phyloP scores from a whole-genome alignment of 1,139 yeast genomes.

The Sugiyamaella grinbergsii region DNA sequence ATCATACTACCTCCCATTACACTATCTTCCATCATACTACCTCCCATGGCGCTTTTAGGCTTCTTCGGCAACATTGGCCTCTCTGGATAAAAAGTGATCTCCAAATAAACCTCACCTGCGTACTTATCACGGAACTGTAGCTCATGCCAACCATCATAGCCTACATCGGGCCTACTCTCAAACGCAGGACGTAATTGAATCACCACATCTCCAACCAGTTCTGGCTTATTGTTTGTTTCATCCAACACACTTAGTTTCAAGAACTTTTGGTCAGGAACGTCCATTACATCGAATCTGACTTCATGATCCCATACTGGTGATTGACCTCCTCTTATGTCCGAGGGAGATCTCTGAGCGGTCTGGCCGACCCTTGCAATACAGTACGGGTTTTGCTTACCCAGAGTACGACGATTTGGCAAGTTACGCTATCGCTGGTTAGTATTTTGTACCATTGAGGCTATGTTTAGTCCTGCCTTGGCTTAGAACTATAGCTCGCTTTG shows the following conservation, averaged over 20 bases:
- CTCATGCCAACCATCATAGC: constrained; percentile 85
- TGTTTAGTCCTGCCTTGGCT: not conserved
- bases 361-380: constrained; percentile 81
- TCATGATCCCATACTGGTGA: constrained; percentile 87
- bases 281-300: constrained; percentile 64
- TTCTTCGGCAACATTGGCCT: constrained; percentile 34
- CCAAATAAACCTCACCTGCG: constrained; percentile 88
- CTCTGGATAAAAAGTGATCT: constrained; percentile 84
- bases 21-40: not conserved
- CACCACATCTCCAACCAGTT: constrained; percentile 79
- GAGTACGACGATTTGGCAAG: constrained; percentile 75
- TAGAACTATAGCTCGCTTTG: constrained; percentile 1
- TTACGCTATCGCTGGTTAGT: constrained; percentile 45
- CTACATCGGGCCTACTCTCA: constrained; percentile 60
- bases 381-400: constrained; percentile 90
- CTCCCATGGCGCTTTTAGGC: not conserved
- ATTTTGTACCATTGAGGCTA: not conserved
- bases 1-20: constrained; percentile 1
- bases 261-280: constrained; percentile 47
- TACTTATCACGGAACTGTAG: constrained; percentile 66
- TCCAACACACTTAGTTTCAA: constrained; percentile 78
- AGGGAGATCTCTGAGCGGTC: constrained; percentile 70
- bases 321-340: constrained; percentile 84
- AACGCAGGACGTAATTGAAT: constrained; percentile 77
- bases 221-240: constrained; percentile 83